Percentiles rank a stretch among this genome's conserved stretches.
Evolutionary conservation across 2,329 filamentous ascomycete species (phyloP).

Genomic region (Aspergillus neotritici): DNA sequence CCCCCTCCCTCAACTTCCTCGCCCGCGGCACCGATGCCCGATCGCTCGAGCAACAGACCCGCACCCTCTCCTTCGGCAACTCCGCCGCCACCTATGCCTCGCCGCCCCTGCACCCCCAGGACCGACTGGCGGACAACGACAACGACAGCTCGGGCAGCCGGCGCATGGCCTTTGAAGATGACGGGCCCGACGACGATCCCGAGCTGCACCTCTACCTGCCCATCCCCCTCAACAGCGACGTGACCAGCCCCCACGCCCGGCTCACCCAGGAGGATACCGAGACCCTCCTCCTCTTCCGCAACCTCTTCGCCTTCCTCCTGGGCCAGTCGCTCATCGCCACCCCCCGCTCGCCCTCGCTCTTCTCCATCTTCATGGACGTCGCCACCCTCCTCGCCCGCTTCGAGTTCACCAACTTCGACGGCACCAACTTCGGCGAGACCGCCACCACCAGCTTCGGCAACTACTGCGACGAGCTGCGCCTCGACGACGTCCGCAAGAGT

Average conservation of each 20-base stretch:
- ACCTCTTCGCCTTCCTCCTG: slow-evolving; percentile 59
- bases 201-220: slow-evolving; percentile 55
- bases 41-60: slow-evolving; percentile 25
- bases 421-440: slow-evolving; percentile 59
- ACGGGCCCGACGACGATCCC: slow-evolving; percentile 37
- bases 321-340: slow-evolving; percentile 58
- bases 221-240: slow-evolving; percentile 50
- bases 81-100: slow-evolving; percentile 20
- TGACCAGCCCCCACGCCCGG: slow-evolving; percentile 29
- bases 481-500: slow-evolving; percentile 75
- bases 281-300: slow-evolving; percentile 54
- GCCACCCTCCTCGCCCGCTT: slow-evolving; percentile 53
- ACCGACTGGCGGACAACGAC: slow-evolving; percentile 31
- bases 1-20: slow-evolving; percentile 50
- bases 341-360: slow-evolving; percentile 49
- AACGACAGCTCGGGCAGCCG: slow-evolving; percentile 44
- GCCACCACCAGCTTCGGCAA: slow-evolving; percentile 46
- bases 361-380: slow-evolving; percentile 58
- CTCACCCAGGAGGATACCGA: slow-evolving; percentile 49
- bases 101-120: slow-evolving; percentile 27
- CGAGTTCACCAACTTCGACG: slow-evolving; percentile 57
- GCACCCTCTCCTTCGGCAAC: slow-evolving; percentile 27
- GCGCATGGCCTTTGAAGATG: slow-evolving; percentile 41
- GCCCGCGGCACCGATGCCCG: slow-evolving; percentile 47
- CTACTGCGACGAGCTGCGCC: slow-evolving; percentile 68